Conservation (phyloP, 345 rosid genomes). For the Salix purpurea region DNA sequence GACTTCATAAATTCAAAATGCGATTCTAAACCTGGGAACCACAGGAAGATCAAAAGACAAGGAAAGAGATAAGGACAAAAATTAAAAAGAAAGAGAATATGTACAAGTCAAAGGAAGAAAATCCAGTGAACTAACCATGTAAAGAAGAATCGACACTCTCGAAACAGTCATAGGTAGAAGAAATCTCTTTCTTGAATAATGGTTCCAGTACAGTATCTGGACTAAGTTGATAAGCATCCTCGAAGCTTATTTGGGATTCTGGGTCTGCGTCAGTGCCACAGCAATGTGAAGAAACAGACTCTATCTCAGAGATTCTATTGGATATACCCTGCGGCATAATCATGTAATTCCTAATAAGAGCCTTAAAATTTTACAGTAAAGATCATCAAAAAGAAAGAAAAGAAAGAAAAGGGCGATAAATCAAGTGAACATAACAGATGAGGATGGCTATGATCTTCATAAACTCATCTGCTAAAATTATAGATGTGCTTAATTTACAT, state of each 20-base stretch:
- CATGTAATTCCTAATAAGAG: neutral
- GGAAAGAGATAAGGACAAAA: neutral
- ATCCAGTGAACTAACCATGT: constrained; percentile 37
- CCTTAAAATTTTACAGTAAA: neutral
- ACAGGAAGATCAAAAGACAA: neutral
- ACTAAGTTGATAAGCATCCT: constrained; percentile 62
- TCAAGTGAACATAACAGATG: neutral
- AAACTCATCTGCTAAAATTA: neutral
- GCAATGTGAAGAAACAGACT: constrained; percentile 36
- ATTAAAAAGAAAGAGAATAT: neutral
- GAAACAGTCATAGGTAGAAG: constrained; percentile 29
- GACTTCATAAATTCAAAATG: constrained; percentile 50
- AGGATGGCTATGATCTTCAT: neutral
- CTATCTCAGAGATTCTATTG: constrained; percentile 33
- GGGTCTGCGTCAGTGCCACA: constrained; percentile 39
- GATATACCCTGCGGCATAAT: constrained; percentile 24
- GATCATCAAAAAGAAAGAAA: neutral
- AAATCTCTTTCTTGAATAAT: constrained; percentile 27
- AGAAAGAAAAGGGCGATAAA: neutral
- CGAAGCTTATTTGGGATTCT: constrained; percentile 44
- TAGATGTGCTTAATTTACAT: neutral
- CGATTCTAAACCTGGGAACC: constrained; percentile 33
- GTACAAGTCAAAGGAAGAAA: neutral
- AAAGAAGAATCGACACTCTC: constrained; percentile 20
- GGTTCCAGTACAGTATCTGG: constrained; percentile 82